Conservation (phyloP, 805 yeast species). For the Pichia membranifaciens region DNA sequence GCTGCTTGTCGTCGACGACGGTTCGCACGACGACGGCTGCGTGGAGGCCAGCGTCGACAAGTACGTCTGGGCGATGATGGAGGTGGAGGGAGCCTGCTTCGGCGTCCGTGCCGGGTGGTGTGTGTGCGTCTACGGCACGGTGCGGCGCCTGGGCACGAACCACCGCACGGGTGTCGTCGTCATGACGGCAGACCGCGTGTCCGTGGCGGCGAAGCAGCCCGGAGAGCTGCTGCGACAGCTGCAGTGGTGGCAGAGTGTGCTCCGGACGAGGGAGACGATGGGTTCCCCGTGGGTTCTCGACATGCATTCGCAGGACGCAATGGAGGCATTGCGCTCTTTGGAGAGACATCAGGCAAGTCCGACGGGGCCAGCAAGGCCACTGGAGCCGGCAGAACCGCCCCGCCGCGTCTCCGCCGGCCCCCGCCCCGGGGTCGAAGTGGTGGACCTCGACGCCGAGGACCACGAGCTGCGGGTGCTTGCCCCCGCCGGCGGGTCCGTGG, state of each 20-base stretch:
- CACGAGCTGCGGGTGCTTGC: not conserved
- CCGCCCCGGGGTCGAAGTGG: not conserved
- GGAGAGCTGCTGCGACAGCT: not conserved
- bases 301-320: slow-evolving; percentile 2
- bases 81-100: not conserved
- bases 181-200: not conserved
- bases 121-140: not conserved
- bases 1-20: slow-evolving; percentile 8
- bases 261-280: not conserved
- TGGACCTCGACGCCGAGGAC: slow-evolving; percentile 2
- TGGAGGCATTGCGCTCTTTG: slow-evolving; percentile 1
- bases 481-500: not conserved
- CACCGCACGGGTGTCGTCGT: not conserved
- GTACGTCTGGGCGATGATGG: slow-evolving; percentile 6
- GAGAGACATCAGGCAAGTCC: not conserved
- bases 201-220: not conserved
- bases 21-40: slow-evolving; percentile 2
- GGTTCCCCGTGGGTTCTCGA: slow-evolving; percentile 2
- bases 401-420: no score
- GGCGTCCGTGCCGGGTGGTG: not conserved
- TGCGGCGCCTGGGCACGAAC: not conserved
- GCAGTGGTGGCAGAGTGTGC: slow-evolving; percentile 5
- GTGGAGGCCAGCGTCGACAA: not conserved
- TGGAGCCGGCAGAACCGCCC: no score
- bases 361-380: no score